A percentile compares a stretch with the other conserved stretches of the same genome.
These are phyloP conservation scores for Pilaira anomala DNA, from an alignment of 192 early-diverging fungal species.

Conservation along the genomic window DNA sequence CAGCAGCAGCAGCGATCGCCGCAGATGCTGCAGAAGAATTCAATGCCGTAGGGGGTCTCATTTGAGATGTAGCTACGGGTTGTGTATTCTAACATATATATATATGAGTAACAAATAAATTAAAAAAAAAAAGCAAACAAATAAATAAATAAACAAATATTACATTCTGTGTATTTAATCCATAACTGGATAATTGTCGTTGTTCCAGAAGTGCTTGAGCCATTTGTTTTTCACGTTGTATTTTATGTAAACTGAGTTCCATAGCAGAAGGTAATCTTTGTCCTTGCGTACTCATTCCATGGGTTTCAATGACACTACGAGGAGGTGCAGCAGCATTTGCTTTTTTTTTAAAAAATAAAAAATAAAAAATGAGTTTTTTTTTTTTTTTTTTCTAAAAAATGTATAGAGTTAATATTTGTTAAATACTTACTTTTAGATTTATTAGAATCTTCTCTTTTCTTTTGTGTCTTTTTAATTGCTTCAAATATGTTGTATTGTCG, in stretches of 20 bases:
- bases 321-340: constrained; percentile 36
- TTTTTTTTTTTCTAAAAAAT: background rate
- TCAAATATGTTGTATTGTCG: constrained; percentile 57
- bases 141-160: background rate
- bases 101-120: constrained; percentile 24
- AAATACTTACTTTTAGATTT: constrained; percentile 35
- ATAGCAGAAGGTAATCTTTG: constrained; percentile 44
- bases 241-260: constrained; percentile 52
- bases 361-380: background rate
- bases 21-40: constrained; percentile 21
- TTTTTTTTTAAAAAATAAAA: constrained; percentile 4
- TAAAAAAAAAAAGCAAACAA: constrained; percentile 19
- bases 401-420: too few relatives aligned
- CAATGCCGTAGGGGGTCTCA: constrained; percentile 20
- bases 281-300: constrained; percentile 27
- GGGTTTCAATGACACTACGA: constrained; percentile 40
- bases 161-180: constrained; percentile 33
- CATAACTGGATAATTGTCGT: constrained; percentile 43
- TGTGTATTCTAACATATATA: constrained; percentile 20
- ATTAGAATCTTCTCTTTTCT: constrained; percentile 52
- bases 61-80: constrained; percentile 23
- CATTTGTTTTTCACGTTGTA: constrained; percentile 48
- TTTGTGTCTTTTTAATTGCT: constrained; percentile 56
- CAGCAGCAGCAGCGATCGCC: constrained; percentile 29
- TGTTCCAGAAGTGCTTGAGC: constrained; percentile 48